A percentile compares a stretch with the other conserved stretches of the same genome.
phyloP scores from a whole-genome alignment of 345 rosid species.

The Toxicodendron radicans region DNA sequence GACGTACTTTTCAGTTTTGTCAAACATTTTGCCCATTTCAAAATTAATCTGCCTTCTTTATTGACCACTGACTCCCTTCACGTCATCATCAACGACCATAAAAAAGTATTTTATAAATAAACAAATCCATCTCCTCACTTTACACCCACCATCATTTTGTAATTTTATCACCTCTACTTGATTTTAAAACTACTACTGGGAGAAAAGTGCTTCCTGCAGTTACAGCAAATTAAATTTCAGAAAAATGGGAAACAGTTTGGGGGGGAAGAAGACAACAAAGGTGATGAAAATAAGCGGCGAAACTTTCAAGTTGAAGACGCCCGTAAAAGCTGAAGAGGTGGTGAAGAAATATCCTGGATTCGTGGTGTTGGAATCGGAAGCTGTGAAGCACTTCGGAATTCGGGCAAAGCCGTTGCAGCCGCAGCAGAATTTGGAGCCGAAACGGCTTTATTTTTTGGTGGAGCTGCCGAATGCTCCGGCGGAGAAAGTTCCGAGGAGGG shows the following conservation, averaged over 20 bases:
- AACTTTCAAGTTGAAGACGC: constrained; percentile 73
- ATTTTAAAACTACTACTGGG: not conserved
- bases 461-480: constrained; percentile 52
- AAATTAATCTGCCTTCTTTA: constrained; percentile 38
- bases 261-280: constrained; percentile 55
- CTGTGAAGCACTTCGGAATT: constrained; percentile 67
- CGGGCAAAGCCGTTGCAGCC: constrained; percentile 71
- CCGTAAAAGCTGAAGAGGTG: constrained; percentile 76
- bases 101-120: no score
- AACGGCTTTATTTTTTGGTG: constrained; percentile 83
- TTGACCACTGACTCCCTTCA: constrained; percentile 31
- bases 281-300: constrained; percentile 91
- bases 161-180: not conserved
- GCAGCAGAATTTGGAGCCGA: constrained; percentile 58
- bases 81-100: constrained; percentile 6
- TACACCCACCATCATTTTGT: constrained; percentile 18
- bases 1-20: constrained; percentile 22
- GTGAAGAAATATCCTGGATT: constrained; percentile 63
- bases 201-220: not conserved
- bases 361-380: constrained; percentile 77
- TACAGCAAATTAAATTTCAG: no score
- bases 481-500: constrained; percentile 60
- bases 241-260: constrained; percentile 4
- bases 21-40: constrained; percentile 31
- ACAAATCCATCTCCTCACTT: constrained; percentile 2